phyloP scores from a whole-genome alignment of 768 basidiomycete species.

The Amanita exitialis region DNA sequence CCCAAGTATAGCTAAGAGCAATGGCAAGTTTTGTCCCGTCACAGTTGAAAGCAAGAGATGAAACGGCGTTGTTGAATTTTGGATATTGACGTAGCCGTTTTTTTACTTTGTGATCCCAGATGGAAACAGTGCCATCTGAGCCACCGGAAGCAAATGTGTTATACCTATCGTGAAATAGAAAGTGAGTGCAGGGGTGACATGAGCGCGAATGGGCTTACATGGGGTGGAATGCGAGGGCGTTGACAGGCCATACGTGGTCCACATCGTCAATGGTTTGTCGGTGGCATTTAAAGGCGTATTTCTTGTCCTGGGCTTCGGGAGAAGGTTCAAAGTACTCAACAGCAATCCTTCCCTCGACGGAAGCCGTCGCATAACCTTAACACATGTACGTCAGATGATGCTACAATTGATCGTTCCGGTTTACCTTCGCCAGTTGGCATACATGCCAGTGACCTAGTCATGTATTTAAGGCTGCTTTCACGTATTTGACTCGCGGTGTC shows the following conservation, averaged over 20 bases:
- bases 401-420: constrained; percentile 8
- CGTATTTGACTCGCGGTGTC: constrained; percentile 63
- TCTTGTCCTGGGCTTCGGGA: constrained; percentile 63
- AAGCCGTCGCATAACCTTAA: constrained; percentile 83
- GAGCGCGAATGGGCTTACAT: constrained; percentile 30
- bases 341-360: constrained; percentile 92
- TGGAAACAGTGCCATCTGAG: constrained; percentile 86
- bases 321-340: constrained; percentile 94
- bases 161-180: constrained; percentile 34
- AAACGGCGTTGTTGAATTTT: constrained; percentile 67
- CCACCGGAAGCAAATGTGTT: constrained; percentile 96
- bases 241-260: constrained; percentile 96
- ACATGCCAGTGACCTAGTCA: constrained; percentile 85
- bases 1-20: constrained; percentile 87
- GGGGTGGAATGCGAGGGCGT: constrained; percentile 91
- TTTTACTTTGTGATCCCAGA: constrained; percentile 97
- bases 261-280: constrained; percentile 82
- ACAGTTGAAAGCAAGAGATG: constrained; percentile 72
- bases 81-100: constrained; percentile 89
- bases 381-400: background rate
- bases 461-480: constrained; percentile 91
- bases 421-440: constrained; percentile 89
- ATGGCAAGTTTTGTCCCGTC: constrained; percentile 78
- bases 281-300: constrained; percentile 98
- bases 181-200: background rate